These are phyloP conservation scores for Psidium guajava DNA, from an alignment of 345 rosid species.

Conservation along the genomic window DNA sequence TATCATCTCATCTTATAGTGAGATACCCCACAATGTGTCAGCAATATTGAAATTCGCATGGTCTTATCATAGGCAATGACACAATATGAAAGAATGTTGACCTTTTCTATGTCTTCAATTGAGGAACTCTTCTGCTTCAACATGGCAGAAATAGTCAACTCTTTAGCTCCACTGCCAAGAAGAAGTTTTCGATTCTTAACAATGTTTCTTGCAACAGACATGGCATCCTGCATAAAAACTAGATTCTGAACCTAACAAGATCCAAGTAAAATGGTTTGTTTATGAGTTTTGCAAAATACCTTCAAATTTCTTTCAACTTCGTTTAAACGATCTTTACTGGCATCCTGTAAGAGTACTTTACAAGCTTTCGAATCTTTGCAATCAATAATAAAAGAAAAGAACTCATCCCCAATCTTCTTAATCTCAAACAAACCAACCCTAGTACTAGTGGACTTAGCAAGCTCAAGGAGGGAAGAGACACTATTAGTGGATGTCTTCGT, in stretches of 20 bases:
- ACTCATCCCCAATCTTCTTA: slow-evolving; percentile 90
- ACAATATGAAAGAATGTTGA: slow-evolving; percentile 1
- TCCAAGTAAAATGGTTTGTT: background rate
- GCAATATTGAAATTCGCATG: background rate
- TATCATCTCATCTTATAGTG: background rate
- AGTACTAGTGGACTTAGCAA: slow-evolving; percentile 46
- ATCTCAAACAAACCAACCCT: slow-evolving; percentile 94
- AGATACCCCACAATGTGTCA: background rate
- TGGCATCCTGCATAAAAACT: slow-evolving; percentile 60
- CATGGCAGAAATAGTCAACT: slow-evolving; percentile 82
- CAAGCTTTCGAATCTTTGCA: slow-evolving; percentile 96
- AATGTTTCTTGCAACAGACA: slow-evolving; percentile 95
- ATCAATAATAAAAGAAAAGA: slow-evolving; percentile 77
- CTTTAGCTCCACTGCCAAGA: slow-evolving; percentile 95
- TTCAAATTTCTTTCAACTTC: slow-evolving; percentile 97
- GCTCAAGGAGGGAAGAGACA: slow-evolving; percentile 70
- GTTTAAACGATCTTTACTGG: slow-evolving; percentile 94
- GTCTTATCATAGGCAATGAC: background rate
- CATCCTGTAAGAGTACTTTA: slow-evolving; percentile 80
- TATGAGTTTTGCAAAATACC: slow-evolving; percentile 19
- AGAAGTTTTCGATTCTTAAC: slow-evolving; percentile 88
- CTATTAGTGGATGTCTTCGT: slow-evolving; percentile 82
- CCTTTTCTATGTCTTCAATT: slow-evolving; percentile 90
- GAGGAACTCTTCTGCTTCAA: slow-evolving; percentile 89
- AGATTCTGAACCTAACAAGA: background rate